These are phyloP conservation scores for Termitomyces sp. DNA, from an alignment of 768 basidiomycete genomes.

Conservation along the genomic window DNA sequence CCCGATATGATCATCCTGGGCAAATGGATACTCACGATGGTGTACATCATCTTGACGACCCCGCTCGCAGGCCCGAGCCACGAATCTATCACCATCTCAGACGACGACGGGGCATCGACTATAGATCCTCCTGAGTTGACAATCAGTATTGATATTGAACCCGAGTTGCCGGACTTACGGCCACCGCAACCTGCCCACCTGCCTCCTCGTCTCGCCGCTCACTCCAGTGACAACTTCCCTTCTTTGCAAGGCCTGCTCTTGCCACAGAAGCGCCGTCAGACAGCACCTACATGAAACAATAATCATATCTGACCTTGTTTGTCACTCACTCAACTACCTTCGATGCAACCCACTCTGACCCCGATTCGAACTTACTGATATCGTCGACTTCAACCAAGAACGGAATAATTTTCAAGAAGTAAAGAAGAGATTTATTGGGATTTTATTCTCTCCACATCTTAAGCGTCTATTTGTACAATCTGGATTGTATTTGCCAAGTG, in stretches of 20 bases:
- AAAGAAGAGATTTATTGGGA: background rate
- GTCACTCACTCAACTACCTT: too few relatives aligned
- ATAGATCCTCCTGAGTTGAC: background rate
- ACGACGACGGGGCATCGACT: background rate
- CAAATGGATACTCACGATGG: background rate
- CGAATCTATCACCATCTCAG: background rate
- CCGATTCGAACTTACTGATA: background rate
- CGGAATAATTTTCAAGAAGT: background rate
- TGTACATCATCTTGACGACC: background rate
- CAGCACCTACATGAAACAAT: background rate
- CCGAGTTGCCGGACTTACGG: background rate
- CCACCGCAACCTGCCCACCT: background rate
- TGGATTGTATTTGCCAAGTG: background rate
- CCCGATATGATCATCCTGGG: background rate
- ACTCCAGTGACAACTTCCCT: background rate
- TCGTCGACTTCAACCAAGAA: background rate
- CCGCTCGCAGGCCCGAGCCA: background rate
- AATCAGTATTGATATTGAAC: background rate
- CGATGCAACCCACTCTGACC: background rate
- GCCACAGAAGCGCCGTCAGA: background rate
- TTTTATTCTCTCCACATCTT: background rate
- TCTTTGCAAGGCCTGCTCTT: background rate
- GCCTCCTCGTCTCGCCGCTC: background rate
- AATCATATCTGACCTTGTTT: background rate
- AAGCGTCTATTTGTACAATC: background rate